Conservation (phyloP, 371 early-diverging fungal genomes). For the Parasitella parasitica region DNA sequence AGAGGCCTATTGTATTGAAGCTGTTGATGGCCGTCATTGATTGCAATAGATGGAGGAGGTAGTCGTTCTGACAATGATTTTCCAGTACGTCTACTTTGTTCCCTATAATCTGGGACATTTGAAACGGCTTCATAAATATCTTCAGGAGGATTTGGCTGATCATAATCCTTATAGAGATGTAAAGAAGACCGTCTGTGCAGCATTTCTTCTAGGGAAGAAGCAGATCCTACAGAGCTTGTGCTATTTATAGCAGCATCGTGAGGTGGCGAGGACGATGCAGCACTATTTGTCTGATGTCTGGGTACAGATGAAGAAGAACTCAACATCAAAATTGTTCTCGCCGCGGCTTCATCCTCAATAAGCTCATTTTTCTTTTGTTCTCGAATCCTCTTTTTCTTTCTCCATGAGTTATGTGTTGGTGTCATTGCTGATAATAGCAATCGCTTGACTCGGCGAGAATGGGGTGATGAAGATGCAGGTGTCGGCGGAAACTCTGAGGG, state of each 20-base stretch:
- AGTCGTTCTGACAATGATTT: neutral
- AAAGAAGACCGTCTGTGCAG: neutral
- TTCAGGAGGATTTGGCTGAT: neutral
- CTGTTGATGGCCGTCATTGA: neutral
- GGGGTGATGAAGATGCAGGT: neutral
- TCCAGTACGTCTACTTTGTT: neutral
- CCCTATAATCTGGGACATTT: neutral
- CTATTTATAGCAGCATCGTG: neutral
- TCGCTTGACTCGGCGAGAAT: neutral
- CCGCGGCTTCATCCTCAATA: conserved; percentile 5
- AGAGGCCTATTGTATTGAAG: neutral
- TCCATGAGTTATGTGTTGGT: neutral
- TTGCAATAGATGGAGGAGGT: neutral
- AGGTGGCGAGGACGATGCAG: neutral
- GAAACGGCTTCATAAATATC: neutral
- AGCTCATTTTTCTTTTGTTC: neutral
- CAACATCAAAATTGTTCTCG: conserved; percentile 8
- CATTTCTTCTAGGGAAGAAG: neutral
- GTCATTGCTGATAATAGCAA: conserved; percentile 1
- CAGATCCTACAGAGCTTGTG: neutral
- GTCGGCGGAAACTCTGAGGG: conserved; percentile 6
- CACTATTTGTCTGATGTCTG: neutral
- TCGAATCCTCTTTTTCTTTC: neutral
- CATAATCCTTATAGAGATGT: neutral
- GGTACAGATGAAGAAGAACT: neutral